Conservation (phyloP, 352 stramenopile species). For the Pythium utonaiense region DNA sequence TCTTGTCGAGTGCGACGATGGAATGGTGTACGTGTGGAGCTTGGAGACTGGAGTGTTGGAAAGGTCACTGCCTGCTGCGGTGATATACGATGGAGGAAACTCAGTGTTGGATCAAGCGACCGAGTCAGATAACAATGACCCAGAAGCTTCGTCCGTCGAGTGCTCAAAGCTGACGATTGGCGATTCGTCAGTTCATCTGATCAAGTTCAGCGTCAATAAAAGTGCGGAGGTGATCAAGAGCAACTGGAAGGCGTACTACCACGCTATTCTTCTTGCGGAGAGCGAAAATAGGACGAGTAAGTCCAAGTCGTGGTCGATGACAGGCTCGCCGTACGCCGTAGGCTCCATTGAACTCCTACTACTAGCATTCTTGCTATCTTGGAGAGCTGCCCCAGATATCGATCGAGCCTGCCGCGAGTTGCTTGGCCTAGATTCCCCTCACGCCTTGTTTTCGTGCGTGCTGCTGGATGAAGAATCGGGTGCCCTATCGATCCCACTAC, state of each 20-base stretch:
- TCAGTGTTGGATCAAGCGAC: slow-evolving; percentile 10
- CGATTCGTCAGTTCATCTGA: slow-evolving; percentile 49
- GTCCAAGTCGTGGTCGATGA: neutral
- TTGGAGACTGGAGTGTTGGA: slow-evolving; percentile 75
- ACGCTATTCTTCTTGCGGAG: slow-evolving; percentile 22
- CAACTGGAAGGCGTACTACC: slow-evolving; percentile 66
- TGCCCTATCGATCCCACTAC: slow-evolving; percentile 69
- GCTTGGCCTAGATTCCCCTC: slow-evolving; percentile 49
- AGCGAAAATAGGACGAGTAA: neutral
- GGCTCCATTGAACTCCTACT: slow-evolving; percentile 69
- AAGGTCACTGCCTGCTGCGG: slow-evolving; percentile 43
- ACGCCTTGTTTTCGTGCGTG: slow-evolving; percentile 63
- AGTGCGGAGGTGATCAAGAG: slow-evolving; percentile 66
- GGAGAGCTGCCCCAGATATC: slow-evolving; percentile 59
- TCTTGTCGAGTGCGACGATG: slow-evolving; percentile 66
- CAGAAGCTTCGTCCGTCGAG: slow-evolving; percentile 26
- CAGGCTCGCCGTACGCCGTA: slow-evolving; percentile 51
- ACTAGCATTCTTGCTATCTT: slow-evolving; percentile 74
- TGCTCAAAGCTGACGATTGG: slow-evolving; percentile 54
- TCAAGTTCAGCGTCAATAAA: slow-evolving; percentile 61
- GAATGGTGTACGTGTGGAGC: slow-evolving; percentile 80
- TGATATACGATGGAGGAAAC: slow-evolving; percentile 54
- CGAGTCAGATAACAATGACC: neutral
- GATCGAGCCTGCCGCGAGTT: slow-evolving; percentile 56
- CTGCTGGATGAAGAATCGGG: slow-evolving; percentile 48